Conservation (phyloP, 306 rosid species). For the Castanea sativa region DNA sequence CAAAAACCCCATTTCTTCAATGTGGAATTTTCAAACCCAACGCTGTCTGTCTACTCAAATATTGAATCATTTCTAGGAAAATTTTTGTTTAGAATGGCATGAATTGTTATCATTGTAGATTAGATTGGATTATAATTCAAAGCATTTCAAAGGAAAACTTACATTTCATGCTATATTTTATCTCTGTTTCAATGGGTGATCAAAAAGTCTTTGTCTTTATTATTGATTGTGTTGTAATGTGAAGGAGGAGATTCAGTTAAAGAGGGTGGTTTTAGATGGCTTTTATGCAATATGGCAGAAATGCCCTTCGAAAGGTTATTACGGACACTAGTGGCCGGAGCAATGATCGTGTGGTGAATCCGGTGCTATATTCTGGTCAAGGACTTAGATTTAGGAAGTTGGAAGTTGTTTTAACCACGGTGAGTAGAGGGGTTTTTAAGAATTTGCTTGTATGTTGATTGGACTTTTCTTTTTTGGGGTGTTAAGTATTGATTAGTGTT, state of each 20-base stretch:
- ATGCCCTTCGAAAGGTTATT: conserved; percentile 51
- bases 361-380: conserved; percentile 59
- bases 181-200: background rate
- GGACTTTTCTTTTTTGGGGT: background rate
- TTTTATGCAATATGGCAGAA: conserved; percentile 58
- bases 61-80: no score
- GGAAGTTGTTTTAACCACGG: conserved; percentile 82
- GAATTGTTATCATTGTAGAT: background rate
- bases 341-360: conserved; percentile 49
- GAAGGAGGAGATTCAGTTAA: background rate
- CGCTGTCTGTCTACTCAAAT: no score
- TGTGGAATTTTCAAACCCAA: no score
- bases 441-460: background rate
- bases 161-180: background rate
- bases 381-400: conserved; percentile 73
- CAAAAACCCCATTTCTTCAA: no score
- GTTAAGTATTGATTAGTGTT: conserved; percentile 4
- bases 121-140: background rate
- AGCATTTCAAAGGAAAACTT: background rate
- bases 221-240: background rate
- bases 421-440: conserved; percentile 18
- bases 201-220: background rate
- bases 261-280: conserved; percentile 32
- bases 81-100: no score
- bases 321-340: conserved; percentile 32